Evolutionary conservation across 352 stramenopile species (phyloP).

Genomic region (Globisporangium solare): DNA sequence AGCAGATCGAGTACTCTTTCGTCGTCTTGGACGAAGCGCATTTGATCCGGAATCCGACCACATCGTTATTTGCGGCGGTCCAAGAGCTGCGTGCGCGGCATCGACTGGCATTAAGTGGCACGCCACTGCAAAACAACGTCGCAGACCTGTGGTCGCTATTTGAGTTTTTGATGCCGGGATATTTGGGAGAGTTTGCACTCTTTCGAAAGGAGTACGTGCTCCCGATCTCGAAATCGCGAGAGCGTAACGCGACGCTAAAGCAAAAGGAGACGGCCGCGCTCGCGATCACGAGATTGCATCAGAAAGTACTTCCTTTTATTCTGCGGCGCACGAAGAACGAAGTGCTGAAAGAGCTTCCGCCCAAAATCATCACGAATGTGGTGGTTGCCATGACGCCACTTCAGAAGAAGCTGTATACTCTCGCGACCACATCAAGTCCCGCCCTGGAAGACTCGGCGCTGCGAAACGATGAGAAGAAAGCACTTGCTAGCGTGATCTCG

Average conservation of each 20-base stretch:
- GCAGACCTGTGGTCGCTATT: constrained; percentile 97
- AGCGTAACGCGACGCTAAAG: constrained; percentile 56
- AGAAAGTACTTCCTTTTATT: constrained; percentile 97
- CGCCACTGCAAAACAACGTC: constrained; percentile 97
- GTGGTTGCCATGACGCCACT: constrained; percentile 81
- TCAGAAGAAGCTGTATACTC: constrained; percentile 85
- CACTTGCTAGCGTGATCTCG: constrained; percentile 33
- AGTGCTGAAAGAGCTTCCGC: constrained; percentile 94
- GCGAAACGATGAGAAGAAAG: not conserved
- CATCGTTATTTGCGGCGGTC: constrained; percentile 81
- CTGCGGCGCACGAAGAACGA: constrained; percentile 94
- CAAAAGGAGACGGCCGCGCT: constrained; percentile 77
- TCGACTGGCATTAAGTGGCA: constrained; percentile 94
- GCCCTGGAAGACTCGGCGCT: not conserved
- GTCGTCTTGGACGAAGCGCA: constrained; percentile 97
- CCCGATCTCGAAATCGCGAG: constrained; percentile 54
- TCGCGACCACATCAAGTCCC: constrained; percentile 11
- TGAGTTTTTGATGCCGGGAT: constrained; percentile 97
- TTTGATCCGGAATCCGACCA: constrained; percentile 95
- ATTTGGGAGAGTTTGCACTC: constrained; percentile 85
- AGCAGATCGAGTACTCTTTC: constrained; percentile 63
- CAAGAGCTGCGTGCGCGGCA: constrained; percentile 75
- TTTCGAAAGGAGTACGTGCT: constrained; percentile 65
- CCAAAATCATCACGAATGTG: constrained; percentile 96
- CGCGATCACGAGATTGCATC: constrained; percentile 91